A percentile compares a stretch with the other conserved stretches of the same genome.
phyloP scores from a whole-genome alignment of 352 stramenopile genomes.

The Phytophthora sp. region DNA sequence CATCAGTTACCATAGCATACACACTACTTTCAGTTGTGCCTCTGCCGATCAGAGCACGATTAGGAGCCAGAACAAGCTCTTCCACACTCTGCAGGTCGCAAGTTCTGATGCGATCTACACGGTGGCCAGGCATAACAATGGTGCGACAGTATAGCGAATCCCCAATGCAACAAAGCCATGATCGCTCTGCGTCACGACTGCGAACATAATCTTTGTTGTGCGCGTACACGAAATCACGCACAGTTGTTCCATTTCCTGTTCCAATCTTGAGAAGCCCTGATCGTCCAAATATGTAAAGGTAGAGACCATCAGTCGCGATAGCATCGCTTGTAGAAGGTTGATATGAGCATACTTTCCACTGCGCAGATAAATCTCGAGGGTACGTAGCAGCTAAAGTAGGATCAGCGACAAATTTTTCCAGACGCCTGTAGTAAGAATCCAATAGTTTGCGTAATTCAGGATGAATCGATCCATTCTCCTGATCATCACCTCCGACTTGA shows the following conservation, averaged over 20 bases:
- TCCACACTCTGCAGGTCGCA: conserved; percentile 49
- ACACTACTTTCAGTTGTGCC: conserved; percentile 61
- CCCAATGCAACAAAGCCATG: conserved; percentile 79
- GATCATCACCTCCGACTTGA: neutral
- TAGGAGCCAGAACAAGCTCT: conserved; percentile 63
- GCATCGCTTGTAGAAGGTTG: conserved; percentile 71
- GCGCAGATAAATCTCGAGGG: conserved; percentile 55
- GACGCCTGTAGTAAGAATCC: conserved; percentile 29
- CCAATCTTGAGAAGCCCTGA: conserved; percentile 73
- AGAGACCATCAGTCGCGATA: conserved; percentile 72
- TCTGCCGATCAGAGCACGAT: conserved; percentile 35
- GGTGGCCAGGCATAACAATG: conserved; percentile 67
- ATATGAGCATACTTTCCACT: conserved; percentile 74
- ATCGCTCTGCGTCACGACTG: conserved; percentile 67
- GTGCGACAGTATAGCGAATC: conserved; percentile 74
- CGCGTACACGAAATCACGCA: conserved; percentile 75
- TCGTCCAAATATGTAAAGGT: conserved; percentile 73
- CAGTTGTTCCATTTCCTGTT: conserved; percentile 63
- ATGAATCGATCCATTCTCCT: conserved; percentile 7
- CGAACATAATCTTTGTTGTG: conserved; percentile 67
- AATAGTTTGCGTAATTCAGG: conserved; percentile 34
- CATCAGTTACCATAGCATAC: conserved; percentile 77
- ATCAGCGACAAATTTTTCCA: conserved; percentile 34
- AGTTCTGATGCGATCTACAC: conserved; percentile 66
- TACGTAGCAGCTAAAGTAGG: conserved; percentile 54